Evolutionary conservation across 2,329 filamentous ascomycete species (phyloP).

Genomic region (Apiospora aurea): DNA sequence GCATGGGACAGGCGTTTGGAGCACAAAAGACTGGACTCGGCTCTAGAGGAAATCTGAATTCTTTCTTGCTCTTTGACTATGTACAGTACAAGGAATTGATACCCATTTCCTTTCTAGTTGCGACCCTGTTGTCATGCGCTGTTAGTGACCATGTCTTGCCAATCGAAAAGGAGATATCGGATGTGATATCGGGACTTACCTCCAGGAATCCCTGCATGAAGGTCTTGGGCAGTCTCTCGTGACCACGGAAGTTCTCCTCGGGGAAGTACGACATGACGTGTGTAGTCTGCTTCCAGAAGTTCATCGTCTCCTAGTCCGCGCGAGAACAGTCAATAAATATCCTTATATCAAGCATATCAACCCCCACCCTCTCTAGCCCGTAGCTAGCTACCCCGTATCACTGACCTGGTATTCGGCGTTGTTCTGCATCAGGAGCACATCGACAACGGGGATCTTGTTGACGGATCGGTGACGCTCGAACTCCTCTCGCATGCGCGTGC

Average conservation of each 20-base stretch:
- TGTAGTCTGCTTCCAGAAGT: slow-evolving; percentile 97
- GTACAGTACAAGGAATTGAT: slow-evolving; percentile 43
- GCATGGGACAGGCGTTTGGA: slow-evolving; percentile 40
- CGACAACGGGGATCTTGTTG: slow-evolving; percentile 85
- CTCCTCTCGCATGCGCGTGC: slow-evolving; percentile 94
- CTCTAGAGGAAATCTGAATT: slow-evolving; percentile 38
- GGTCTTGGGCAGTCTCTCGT: slow-evolving; percentile 80
- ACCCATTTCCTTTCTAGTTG: slow-evolving; percentile 54
- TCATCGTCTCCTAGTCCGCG: slow-evolving; percentile 84
- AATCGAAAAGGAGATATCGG: slow-evolving; percentile 19
- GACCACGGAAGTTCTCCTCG: slow-evolving; percentile 78
- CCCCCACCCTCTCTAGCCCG: neutral
- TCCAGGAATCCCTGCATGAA: slow-evolving; percentile 97
- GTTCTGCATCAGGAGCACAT: slow-evolving; percentile 89
- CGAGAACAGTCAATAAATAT: neutral
- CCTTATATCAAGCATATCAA: no score
- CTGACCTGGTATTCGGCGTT: slow-evolving; percentile 91
- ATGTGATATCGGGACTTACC: slow-evolving; percentile 61
- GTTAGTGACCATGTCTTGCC: slow-evolving; percentile 16
- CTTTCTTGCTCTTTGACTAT: slow-evolving; percentile 46
- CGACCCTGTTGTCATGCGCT: slow-evolving; percentile 53
- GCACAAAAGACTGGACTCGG: slow-evolving; percentile 36
- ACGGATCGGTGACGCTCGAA: slow-evolving; percentile 96
- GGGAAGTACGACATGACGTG: slow-evolving; percentile 98
- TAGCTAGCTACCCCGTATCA: slow-evolving; percentile 19